Base-by-base conservation (phyloP, 352 stramenopile species). In the Lagenidium sp. region DNA sequence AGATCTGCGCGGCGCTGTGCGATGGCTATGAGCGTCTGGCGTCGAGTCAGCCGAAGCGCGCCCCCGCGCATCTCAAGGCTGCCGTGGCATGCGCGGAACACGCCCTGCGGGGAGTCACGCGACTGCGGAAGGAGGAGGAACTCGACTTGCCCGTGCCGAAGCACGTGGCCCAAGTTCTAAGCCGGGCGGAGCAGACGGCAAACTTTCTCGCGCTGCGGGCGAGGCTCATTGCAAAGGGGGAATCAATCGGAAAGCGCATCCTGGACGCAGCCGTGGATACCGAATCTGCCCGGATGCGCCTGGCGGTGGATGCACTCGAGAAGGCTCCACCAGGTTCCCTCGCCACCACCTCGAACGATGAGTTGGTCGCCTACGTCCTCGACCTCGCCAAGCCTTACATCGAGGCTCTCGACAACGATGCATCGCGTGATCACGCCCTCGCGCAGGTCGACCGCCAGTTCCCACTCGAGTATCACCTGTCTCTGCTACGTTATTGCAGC, bases 101-200 rank as follows among this genome's bases (percentile, higher is more conserved):
- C 22, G 63, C 70, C 0, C 50, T 66, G 0, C 44, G 55, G 36
- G 24, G 36, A 4, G 76, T 87, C 6, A 41, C 65, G 13, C 58
- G 61, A 6, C 41, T 92, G 2, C 60, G 68, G 13, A 84, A 82
- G 23, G 79, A 89, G 57, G 79, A 89, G 61, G 79, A 87, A 40
- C 57, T 87, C 8, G 76, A 92, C 30, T 29, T 78, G 21, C 79
- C 76, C 5, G 22, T 92, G 6, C 67, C 79, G 1, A 47, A 55
- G 8, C 40, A 62, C 1, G 63, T 84, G 4, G 41, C 64, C 7
- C 37, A 31, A 4, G 51, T 58, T 20, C 40, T 92, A 7, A 28
- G 30, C 15, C 50, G 70, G 22, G 70, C 71, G 22, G 68, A 88
- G 23, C 61, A 42, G 2, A 68, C 60, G 8, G 48, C 51, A 0